Conservation (phyloP, 179 eudicot species). For the Actinidia polygama region DNA sequence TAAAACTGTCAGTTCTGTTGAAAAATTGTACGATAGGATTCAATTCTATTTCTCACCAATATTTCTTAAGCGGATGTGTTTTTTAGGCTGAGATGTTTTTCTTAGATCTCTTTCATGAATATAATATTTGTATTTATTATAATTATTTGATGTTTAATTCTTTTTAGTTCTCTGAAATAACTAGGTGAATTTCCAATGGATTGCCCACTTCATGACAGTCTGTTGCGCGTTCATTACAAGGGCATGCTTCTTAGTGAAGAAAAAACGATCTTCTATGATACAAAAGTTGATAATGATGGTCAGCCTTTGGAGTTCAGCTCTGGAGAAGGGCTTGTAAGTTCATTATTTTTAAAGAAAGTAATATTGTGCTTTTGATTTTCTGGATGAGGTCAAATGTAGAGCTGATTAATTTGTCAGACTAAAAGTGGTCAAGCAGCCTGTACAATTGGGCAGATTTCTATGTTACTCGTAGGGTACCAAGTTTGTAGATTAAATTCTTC, state of each 20-base stretch:
- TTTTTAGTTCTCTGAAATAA: slow-evolving; percentile 18
- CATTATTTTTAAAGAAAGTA: slow-evolving; percentile 11
- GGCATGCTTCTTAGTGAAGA: slow-evolving; percentile 87
- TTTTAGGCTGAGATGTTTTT: neutral
- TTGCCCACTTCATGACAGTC: slow-evolving; percentile 99
- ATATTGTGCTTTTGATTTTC: neutral
- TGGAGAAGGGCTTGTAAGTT: slow-evolving; percentile 98
- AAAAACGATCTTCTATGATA: slow-evolving; percentile 87
- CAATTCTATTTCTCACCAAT: neutral
- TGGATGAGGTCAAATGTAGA: neutral
- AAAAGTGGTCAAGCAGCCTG: neutral
- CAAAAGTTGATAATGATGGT: slow-evolving; percentile 81
- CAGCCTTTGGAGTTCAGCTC: slow-evolving; percentile 94
- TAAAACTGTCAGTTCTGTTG: neutral
- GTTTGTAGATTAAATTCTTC: neutral
- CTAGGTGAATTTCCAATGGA: slow-evolving; percentile 99
- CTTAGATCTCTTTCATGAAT: neutral
- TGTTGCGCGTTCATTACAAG: slow-evolving; percentile 82
- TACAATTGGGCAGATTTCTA: neutral
- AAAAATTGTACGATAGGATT: neutral
- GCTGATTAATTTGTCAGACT: slow-evolving; percentile 10
- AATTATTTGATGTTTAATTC: slow-evolving; percentile 7
- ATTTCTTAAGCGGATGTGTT: neutral
- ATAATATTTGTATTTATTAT: neutral
- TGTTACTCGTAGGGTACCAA: neutral